Conservation (phyloP, 305 asterid species). For the Rubia balearica region DNA sequence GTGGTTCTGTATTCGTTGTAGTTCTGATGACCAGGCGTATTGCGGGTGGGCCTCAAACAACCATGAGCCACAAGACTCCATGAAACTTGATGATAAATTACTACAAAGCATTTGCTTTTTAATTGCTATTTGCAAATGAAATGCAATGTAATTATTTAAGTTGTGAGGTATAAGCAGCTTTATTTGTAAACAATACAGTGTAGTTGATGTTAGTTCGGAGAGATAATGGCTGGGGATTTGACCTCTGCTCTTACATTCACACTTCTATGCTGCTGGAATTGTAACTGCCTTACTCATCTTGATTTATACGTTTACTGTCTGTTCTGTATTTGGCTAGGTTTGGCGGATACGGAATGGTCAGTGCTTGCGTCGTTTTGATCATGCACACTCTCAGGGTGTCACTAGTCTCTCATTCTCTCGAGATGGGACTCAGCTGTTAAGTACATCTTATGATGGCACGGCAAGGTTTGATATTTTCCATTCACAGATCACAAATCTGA, state of each 20-base stretch:
- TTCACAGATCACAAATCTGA: not conserved
- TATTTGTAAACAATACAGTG: not conserved
- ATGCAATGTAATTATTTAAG: too few species aligned
- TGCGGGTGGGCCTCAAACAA: not conserved
- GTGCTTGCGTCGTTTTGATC: slow-evolving; percentile 95
- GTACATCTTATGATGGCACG: slow-evolving; percentile 93
- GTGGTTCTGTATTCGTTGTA: too few species aligned
- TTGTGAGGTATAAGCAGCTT: not conserved
- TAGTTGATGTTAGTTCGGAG: not conserved
- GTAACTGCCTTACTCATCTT: not conserved
- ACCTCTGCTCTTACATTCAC: not conserved
- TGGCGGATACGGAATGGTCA: slow-evolving; percentile 99
- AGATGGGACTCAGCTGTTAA: slow-evolving; percentile 86
- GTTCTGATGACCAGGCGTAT: too few species aligned
- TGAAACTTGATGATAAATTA: not conserved
- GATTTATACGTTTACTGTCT: not conserved
- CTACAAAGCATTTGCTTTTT: not conserved
- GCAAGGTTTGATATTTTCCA: slow-evolving; percentile 52
- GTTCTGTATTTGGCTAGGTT: slow-evolving; percentile 36
- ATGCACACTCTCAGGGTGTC: slow-evolving; percentile 94
- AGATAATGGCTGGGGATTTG: not conserved
- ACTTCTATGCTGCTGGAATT: not conserved
- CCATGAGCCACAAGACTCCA: not conserved
- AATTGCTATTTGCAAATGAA: not conserved
- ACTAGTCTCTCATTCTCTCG: slow-evolving; percentile 90